Conservation (phyloP, 495 filamentous ascomycete species). For the Aeminium ludgeri region DNA sequence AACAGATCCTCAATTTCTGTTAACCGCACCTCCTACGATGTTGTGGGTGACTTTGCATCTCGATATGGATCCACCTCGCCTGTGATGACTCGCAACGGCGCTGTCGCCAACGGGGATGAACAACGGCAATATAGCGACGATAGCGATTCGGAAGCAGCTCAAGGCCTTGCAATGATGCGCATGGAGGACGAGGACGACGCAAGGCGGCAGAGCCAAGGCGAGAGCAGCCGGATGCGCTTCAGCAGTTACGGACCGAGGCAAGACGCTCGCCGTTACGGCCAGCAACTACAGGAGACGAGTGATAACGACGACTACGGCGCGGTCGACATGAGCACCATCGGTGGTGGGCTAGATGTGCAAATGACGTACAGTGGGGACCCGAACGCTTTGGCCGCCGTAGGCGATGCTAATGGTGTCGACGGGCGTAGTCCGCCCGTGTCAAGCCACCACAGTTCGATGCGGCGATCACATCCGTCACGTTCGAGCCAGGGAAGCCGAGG, state of each 20-base stretch:
- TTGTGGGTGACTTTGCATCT: no score
- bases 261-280: neutral
- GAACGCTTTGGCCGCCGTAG: slow-evolving; percentile 14
- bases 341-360: slow-evolving; percentile 55
- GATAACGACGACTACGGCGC: slow-evolving; percentile 57
- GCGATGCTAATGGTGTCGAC: slow-evolving; percentile 11
- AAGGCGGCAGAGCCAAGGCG: slow-evolving; percentile 24
- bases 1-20: neutral
- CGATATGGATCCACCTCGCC: neutral
- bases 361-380: slow-evolving; percentile 55
- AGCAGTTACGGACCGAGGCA: neutral
- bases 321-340: slow-evolving; percentile 57
- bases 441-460: slow-evolving; percentile 21
- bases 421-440: slow-evolving; percentile 20
- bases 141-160: slow-evolving; percentile 81
- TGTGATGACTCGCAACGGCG: slow-evolving; percentile 17
- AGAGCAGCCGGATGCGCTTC: slow-evolving; percentile 5
- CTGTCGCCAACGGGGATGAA: slow-evolving; percentile 36
- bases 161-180: slow-evolving; percentile 67
- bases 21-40: no score
- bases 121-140: slow-evolving; percentile 45
- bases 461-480: slow-evolving; percentile 18
- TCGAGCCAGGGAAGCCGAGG: slow-evolving; percentile 7
- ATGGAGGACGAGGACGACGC: slow-evolving; percentile 71
- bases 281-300: slow-evolving; percentile 18